Conservation (phyloP, 2,329 filamentous ascomycete genomes). For the Hypocrella siamensis region DNA sequence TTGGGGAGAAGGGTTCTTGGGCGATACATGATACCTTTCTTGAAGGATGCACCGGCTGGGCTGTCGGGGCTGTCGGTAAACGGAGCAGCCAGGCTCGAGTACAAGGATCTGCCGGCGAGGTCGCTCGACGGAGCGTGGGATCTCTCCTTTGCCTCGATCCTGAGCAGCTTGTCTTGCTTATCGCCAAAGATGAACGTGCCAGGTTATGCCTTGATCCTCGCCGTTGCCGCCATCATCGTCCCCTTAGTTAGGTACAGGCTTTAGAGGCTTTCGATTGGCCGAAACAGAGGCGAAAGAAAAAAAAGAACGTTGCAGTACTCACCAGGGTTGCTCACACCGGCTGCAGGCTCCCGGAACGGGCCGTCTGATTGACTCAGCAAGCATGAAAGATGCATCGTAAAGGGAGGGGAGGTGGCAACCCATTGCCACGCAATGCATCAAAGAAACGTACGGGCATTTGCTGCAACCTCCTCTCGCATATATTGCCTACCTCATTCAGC, state of each 20-base stretch:
- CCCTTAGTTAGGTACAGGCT: neutral
- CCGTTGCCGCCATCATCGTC: neutral
- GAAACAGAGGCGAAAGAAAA: neutral
- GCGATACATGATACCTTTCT: constrained; percentile 4
- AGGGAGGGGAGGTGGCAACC: no score
- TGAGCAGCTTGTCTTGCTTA: constrained; percentile 1
- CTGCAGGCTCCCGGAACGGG: no score
- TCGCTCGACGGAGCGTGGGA: constrained; percentile 2
- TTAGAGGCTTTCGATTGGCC: neutral
- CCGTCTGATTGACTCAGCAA: no score
- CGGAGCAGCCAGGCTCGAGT: constrained; percentile 1
- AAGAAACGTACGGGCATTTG: no score
- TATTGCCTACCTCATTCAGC: no score
- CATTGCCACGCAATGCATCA: no score
- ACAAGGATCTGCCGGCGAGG: neutral
- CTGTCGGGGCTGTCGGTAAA: constrained; percentile 2
- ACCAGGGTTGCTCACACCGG: no score
- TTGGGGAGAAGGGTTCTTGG: constrained; percentile 3
- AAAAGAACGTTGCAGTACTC: no score
- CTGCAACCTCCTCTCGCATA: no score
- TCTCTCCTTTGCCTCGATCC: neutral
- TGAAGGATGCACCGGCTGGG: constrained; percentile 6
- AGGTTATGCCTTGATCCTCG: neutral
- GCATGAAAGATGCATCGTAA: no score
- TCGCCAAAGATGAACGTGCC: neutral